Evolutionary conservation across 2,329 filamentous ascomycete species (phyloP).

Genomic region (Alternaria triticimaculans): DNA sequence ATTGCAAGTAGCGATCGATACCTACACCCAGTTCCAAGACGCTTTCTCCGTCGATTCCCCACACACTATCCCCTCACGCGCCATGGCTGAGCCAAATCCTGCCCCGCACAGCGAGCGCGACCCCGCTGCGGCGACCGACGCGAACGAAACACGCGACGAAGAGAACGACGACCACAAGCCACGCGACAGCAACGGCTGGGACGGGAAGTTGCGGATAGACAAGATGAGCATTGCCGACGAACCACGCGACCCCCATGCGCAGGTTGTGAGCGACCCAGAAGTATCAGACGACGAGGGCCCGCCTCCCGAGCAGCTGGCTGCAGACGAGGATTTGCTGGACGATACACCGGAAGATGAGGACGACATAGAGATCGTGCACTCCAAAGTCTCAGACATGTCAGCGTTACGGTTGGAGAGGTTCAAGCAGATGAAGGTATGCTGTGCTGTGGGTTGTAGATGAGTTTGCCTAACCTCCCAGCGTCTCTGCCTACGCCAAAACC

Average conservation of each 20-base stretch:
- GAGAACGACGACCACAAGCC: constrained; percentile 39
- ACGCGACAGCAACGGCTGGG: constrained; percentile 68
- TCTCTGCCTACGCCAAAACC: constrained; percentile 91
- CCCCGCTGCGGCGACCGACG: constrained; percentile 29
- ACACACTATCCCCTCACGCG: neutral
- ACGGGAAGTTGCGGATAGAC: constrained; percentile 80
- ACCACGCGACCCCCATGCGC: constrained; percentile 64
- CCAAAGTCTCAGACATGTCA: constrained; percentile 78
- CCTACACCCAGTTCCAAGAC: neutral
- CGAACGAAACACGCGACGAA: constrained; percentile 24
- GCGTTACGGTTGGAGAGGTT: constrained; percentile 86
- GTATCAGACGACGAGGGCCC: constrained; percentile 71
- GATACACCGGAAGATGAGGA: constrained; percentile 63
- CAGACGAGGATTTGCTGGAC: constrained; percentile 62
- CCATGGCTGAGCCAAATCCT: constrained; percentile 35
- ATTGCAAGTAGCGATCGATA: neutral
- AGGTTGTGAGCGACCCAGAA: constrained; percentile 75
- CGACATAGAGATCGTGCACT: constrained; percentile 84
- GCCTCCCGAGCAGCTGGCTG: constrained; percentile 44
- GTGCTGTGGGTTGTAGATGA: neutral
- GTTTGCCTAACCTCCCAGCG: constrained; percentile 52
- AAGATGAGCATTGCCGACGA: constrained; percentile 60
- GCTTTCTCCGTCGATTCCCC: neutral
- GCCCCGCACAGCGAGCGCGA: constrained; percentile 38
- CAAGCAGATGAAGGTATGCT: constrained; percentile 67